Evolutionary conservation across 306 rosid species (phyloP), one percentile per base, ranked within the genome.

Genomic region (Castanospermum australe): DNA sequence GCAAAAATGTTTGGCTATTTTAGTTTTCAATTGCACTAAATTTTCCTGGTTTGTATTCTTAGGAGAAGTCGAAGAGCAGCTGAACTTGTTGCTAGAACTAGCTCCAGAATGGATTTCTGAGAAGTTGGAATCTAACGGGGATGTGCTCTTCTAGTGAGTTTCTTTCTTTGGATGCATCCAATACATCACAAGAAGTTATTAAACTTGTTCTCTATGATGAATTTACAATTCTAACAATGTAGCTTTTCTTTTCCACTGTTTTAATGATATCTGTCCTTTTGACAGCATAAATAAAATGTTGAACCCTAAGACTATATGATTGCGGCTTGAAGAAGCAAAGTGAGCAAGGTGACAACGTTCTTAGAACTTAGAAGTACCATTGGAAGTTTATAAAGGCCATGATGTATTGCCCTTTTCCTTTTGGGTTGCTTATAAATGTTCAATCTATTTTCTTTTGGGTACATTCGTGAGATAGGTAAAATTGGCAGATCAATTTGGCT

Each of bases 21-120:
- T 8, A 13, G 72, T 47, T 60, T 82, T 55, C 44, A n/a, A n/a
- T n/a, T 12, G 51, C 52, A 68, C 83, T 86, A 20, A 87, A 38
- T 2, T 15, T 64, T 67, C 21, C 56, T 82, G 12, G 14, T 41
- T 64, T 78, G 33, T 56, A n/a, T 79, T 76, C 60, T 20, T 65
- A 93, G 97, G 87, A 35, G 97, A 96, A 83, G 87, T 89, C 30
- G 90, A 91, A 81, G 98, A 96, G 72, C 97, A 88, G 57, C 78
- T 95, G 15, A 61, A 48, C 56, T 84, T 93, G 84, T 62, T 91
- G 84, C 62, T 81, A 9, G 97, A 95, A 84, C 67, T 95, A 67
- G 91, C 59, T 55, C 99, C 98, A 0, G 96, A 90, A 12, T 95
- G 98, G 98, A 95, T 93, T 81, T 95, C 90, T 32, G 92, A 91